Conservation (phyloP, 345 rosid species). For the Alliaria petiolata region DNA sequence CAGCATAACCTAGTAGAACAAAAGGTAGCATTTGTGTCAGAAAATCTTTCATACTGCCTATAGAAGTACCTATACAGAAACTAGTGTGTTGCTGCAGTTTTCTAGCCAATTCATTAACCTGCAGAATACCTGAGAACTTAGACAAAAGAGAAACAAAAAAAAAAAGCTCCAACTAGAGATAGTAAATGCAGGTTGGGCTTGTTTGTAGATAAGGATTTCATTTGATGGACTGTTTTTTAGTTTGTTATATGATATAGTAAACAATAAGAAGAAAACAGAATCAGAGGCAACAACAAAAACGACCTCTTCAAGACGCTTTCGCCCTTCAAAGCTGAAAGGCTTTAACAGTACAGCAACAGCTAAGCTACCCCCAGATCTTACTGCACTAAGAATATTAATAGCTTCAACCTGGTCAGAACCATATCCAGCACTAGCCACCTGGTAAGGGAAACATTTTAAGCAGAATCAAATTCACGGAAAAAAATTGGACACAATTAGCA, state of each 20-base stretch:
- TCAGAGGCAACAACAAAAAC: background rate
- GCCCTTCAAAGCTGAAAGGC: slow-evolving; percentile 96
- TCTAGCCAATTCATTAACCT: slow-evolving; percentile 64
- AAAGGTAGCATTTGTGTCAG: background rate
- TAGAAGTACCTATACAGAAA: slow-evolving; percentile 60
- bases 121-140: slow-evolving; percentile 33
- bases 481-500: background rate
- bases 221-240: background rate
- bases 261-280: background rate
- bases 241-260: background rate
- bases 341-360: slow-evolving; percentile 63
- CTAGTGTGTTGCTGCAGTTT: slow-evolving; percentile 55
- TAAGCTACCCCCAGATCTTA: slow-evolving; percentile 52
- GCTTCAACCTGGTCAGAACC: slow-evolving; percentile 60
- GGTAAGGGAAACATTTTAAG: slow-evolving; percentile 6
- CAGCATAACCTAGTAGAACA: slow-evolving; percentile 13
- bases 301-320: slow-evolving; percentile 84
- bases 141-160: background rate
- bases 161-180: background rate
- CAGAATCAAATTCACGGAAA: slow-evolving; percentile 11
- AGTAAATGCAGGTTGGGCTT: background rate
- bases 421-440: slow-evolving; percentile 87
- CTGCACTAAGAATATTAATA: slow-evolving; percentile 54
- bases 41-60: background rate
- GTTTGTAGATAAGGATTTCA: background rate